Evolutionary conservation across 139 green algal species (phyloP), one percentile per base, ranked within the genome.

Genomic region (Volvox reticuliferus): DNA sequence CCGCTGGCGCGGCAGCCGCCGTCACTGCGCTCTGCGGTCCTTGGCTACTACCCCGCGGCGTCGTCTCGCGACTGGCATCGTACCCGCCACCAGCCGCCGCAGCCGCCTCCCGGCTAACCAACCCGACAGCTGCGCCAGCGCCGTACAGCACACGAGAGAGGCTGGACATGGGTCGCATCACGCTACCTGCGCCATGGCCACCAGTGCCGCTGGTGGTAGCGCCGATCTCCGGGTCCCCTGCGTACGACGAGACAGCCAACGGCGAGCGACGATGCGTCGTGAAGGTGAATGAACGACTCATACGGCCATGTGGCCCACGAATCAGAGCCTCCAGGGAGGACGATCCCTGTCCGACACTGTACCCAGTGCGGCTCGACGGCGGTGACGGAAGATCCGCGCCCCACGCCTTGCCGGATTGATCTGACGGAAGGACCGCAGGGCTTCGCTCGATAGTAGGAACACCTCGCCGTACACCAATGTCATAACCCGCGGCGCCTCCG

Each of bases 261-360:
- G 81, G 81, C 81, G 81, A 87, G 61, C 81, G 81, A 62, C 81
- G 81, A 62, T 87, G 81, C 12, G 61, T 87, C 30, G 81, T 76
- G 61, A 87, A 87, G 81, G 81, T 87, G n/a, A 87, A 87, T 55
- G 81, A 87, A 28, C 81, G 81, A 33, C 61, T 87, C 9, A 87
- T 87, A 33, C 81, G 81, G 61, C 17, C 62, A 62, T 61, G 61
- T 18, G 28, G 61, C 5, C 81, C 81, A 0, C 81, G 81, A 33
- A 87, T 87, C 19, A 87, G 30, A 12, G 81, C 61, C 61, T 87
- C 81, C 30, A 87, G 16, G 61, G 81, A 76, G 61, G 19, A 17
- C 24, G 61, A 30, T 5, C 30, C 81, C 0, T 22, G 3, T 32
- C 81, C 61, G 55, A 2, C 61, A 30, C 75, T 35, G 75, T 81